Conservation (phyloP, 805 yeast species). For the Danielia oregonensis region DNA sequence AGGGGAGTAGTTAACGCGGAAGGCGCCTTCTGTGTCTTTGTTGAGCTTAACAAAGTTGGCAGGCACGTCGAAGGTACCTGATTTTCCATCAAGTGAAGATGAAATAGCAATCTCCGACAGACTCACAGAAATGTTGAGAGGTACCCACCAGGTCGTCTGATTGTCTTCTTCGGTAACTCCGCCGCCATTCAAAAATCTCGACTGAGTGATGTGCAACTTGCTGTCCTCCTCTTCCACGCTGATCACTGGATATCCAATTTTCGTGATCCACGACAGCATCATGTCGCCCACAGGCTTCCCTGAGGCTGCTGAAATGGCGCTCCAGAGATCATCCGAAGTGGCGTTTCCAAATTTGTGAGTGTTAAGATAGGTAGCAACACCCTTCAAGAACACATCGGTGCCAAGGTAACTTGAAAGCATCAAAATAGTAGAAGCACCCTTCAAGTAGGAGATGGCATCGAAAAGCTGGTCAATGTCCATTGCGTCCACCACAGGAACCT, state of each 20-base stretch:
- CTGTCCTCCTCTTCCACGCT: slow-evolving; percentile 38
- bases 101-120: slow-evolving; percentile 13
- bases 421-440: slow-evolving; percentile 74
- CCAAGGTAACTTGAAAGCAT: slow-evolving; percentile 76
- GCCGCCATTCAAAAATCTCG: slow-evolving; percentile 61
- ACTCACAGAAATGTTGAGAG: slow-evolving; percentile 36
- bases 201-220: slow-evolving; percentile 45
- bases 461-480: slow-evolving; percentile 78
- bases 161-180: slow-evolving; percentile 59
- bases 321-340: slow-evolving; percentile 71
- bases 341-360: slow-evolving; percentile 67
- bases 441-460: slow-evolving; percentile 75
- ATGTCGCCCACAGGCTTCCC: slow-evolving; percentile 55
- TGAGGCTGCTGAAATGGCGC: slow-evolving; percentile 56
- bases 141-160: slow-evolving; percentile 56
- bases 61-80: slow-evolving; percentile 2
- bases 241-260: slow-evolving; percentile 71
- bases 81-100: neutral
- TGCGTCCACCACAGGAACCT: slow-evolving; percentile 76
- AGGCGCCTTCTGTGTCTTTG: slow-evolving; percentile 48
- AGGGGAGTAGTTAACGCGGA: slow-evolving; percentile 51
- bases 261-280: slow-evolving; percentile 70
- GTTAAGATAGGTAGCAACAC: slow-evolving; percentile 67
- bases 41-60: slow-evolving; percentile 43
- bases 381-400: slow-evolving; percentile 62